Conservation (phyloP, 2,329 filamentous ascomycete species). For the Trichoderma brevicompactum region DNA sequence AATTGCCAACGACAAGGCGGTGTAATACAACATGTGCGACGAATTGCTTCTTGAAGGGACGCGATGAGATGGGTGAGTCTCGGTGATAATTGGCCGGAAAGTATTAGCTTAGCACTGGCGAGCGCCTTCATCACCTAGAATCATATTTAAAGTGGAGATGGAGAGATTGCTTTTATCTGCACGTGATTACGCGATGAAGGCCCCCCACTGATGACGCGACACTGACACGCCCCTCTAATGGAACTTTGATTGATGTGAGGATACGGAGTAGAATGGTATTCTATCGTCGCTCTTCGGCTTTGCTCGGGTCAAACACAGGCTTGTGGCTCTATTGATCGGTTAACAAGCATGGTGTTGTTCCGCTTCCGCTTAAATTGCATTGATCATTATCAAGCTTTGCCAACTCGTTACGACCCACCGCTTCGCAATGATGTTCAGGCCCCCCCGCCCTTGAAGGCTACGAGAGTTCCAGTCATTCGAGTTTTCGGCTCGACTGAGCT, state of each 20-base stretch:
- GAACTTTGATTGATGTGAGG: background rate
- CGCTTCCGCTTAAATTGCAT: slow-evolving; percentile 93
- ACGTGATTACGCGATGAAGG: slow-evolving; percentile 39
- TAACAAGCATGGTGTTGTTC: slow-evolving; percentile 65
- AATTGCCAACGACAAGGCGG: too few relatives aligned
- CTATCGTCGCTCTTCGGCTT: background rate
- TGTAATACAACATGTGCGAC: too few relatives aligned
- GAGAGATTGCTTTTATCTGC: slow-evolving; percentile 30
- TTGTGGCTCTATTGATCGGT: slow-evolving; percentile 31
- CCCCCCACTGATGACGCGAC: slow-evolving; percentile 22
- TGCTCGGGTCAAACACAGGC: background rate
- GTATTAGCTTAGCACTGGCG: background rate
- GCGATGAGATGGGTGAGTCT: too few relatives aligned
- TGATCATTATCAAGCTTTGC: slow-evolving; percentile 86
- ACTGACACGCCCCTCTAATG: slow-evolving; percentile 9
- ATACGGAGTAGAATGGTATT: background rate
- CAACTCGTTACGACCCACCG: slow-evolving; percentile 79
- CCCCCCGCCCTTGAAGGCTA: slow-evolving; percentile 63
- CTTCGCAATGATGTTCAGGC: slow-evolving; percentile 68
- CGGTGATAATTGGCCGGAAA: background rate
- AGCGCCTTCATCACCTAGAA: too few relatives aligned
- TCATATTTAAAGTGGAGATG: background rate
- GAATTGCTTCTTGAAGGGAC: too few relatives aligned
- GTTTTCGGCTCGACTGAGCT: slow-evolving; percentile 93
- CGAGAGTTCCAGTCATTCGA: slow-evolving; percentile 82